Base-by-base conservation (phyloP, 768 basidiomycete genomes). In the Hydnomerulius pinastri region DNA sequence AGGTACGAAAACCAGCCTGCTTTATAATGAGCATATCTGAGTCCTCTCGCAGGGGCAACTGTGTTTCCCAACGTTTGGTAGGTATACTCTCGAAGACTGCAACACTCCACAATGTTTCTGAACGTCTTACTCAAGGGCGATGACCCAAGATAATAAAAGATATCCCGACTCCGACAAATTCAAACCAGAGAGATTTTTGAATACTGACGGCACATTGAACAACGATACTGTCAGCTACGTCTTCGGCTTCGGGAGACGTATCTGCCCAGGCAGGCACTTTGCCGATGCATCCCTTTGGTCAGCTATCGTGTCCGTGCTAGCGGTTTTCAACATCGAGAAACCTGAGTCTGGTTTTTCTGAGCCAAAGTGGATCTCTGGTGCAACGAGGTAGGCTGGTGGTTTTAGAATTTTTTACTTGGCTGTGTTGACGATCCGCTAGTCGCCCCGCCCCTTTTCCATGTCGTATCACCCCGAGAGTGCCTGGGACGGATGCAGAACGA, bases 141-240 rank as follows among this genome's bases (percentile, higher is more conserved):
- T 77, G 55, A 51, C 62, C 3, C 65, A 64, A 20, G 69, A 74
- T 46, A 55, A 60, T 21, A 48, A 52, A 4, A 56, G 67, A 8
- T 77, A 72, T 46, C 45, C 60, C 0, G 54, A 76, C 33, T 71
- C 77, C 0, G 44, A 66, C 7, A 51, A 48, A 7, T 77, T 73
- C 57, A 51, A 57, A 11, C 76, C 75, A 3, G 66, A 69, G 6
- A 60, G 74, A 1, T 76, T 67, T 46, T 55, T 76, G 11, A 46
- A 25, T 1, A 6, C 49, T 2, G 41, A 42, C 0, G 49, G 49
- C 12, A 27, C 15, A 15, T 24, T 50, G 21, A 50, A 28, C 21
- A 23, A 35, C 23, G 49, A 50, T 27, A 50, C 28, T 2, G 49
- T 50, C 21, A 18, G 32, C 33, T 36, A 43, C 24, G 33, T 42